Evolutionary conservation across 2,329 filamentous ascomycete species (phyloP), one percentile per base, ranked within the genome.

Genomic region (Hymenoscyphus linearis): DNA sequence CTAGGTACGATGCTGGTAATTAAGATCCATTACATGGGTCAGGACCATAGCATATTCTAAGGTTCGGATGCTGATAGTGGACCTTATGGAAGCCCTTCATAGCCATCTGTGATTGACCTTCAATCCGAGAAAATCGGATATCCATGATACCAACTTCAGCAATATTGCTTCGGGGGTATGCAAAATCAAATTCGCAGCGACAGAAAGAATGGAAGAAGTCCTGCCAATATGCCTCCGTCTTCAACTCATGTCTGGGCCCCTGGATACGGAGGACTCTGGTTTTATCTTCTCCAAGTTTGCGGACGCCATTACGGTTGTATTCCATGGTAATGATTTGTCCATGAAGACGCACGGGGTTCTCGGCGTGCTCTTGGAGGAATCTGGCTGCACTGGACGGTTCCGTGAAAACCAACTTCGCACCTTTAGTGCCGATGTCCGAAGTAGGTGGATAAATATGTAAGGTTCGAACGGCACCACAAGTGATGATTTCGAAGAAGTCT

Each of bases 121-220:
- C 64, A n/a, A 65, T 31, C n/a, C 60, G 36, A n/a, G 53, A 22
- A 36, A 65, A 65, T 1, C 53, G 25, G 4, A 65, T 59, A 22
- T 65, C 62, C 55, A 65, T 59, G 5, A 37, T 16, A 37, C 27
- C 50, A 14, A 35, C 25, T n/a, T 37, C 56, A 22, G 16, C 16
- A 2, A 44, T 18, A 2, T 18, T 44, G 5, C 16, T 18, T n/a
- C 16, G 40, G 40, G 40, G 16, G 9, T 44, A 22, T 18, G 40
- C n/a, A 22, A 44, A 18, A 7, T 44, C 40, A 18, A 44, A 55
- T n/a, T 36, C 6, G 53, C n/a, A 55, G 2, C 10, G 13, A 13
- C 53, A 55, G n/a, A 35, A 34, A 13, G 6, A 12, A 14, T 7
- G 12, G 31, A 55, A 34, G 18, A n/a, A 55, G 3, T 36, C 26